Conservation (phyloP, 192 early-diverging fungal genomes). For the Mortierella hygrophila region DNA sequence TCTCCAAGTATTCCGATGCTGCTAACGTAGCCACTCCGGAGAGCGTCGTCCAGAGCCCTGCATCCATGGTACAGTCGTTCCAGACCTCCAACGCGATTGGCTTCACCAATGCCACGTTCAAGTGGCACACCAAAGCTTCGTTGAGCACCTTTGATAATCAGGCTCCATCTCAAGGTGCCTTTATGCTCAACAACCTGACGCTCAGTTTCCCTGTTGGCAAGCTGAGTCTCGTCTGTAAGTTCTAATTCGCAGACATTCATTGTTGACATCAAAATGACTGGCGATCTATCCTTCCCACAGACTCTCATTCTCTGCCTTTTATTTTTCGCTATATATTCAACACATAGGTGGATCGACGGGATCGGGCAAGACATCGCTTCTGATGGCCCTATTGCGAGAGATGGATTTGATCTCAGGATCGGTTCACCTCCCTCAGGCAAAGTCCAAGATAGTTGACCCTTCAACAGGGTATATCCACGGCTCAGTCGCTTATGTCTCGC, state of each 20-base stretch:
- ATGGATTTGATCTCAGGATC: slow-evolving; percentile 56
- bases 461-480: slow-evolving; percentile 51
- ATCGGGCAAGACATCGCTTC: slow-evolving; percentile 86
- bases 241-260: background rate
- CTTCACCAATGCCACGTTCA: slow-evolving; percentile 36
- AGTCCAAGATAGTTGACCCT: slow-evolving; percentile 27
- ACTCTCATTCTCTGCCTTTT: background rate
- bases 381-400: slow-evolving; percentile 83
- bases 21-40: background rate
- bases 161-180: slow-evolving; percentile 34
- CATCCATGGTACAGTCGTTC: background rate
- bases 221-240: slow-evolving; percentile 64
- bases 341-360: slow-evolving; percentile 80
- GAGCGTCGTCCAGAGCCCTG: slow-evolving; percentile 6
- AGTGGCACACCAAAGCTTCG: slow-evolving; percentile 39
- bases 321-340: slow-evolving; percentile 4
- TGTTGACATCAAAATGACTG: background rate
- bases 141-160: background rate
- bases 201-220: slow-evolving; percentile 62
- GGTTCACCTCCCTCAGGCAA: slow-evolving; percentile 51
- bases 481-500: slow-evolving; percentile 84
- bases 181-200: slow-evolving; percentile 60
- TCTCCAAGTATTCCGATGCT: slow-evolving; percentile 63
- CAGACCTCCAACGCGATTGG: slow-evolving; percentile 26
- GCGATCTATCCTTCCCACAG: background rate